A percentile compares a stretch with the other conserved stretches of the same genome.
These are phyloP conservation scores for Rhizopus arrhizus DNA, from an alignment of 371 early-diverging fungal genomes.

Conservation along the genomic window DNA sequence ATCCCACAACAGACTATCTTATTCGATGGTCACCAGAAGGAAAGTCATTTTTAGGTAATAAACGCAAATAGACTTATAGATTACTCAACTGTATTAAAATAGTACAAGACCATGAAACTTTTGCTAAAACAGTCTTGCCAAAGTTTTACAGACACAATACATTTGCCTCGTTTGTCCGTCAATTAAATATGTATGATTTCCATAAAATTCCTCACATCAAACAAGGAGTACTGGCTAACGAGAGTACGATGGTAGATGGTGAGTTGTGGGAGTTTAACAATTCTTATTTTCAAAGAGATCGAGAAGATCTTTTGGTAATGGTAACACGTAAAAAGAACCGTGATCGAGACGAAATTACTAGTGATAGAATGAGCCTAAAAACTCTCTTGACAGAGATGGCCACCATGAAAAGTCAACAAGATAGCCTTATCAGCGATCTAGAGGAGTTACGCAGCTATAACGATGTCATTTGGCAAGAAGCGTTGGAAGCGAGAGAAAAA, in stretches of 20 bases:
- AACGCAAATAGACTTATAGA: not conserved
- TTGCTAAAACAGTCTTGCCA: slow-evolving; percentile 76
- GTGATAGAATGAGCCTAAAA: slow-evolving; percentile 44
- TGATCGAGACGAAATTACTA: slow-evolving; percentile 21
- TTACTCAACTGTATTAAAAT: not conserved
- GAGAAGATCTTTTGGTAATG: slow-evolving; percentile 52
- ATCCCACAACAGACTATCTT: slow-evolving; percentile 58
- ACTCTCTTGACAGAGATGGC: slow-evolving; percentile 72
- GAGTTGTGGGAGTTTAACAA: slow-evolving; percentile 62
- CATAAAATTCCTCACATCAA: slow-evolving; percentile 72
- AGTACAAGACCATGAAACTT: slow-evolving; percentile 72
- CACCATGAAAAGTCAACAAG: slow-evolving; percentile 81
- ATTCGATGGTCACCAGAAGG: slow-evolving; percentile 79
- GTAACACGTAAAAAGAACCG: slow-evolving; percentile 55
- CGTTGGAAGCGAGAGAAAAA: slow-evolving; percentile 67
- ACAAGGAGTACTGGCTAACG: slow-evolving; percentile 64
- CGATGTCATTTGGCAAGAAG: slow-evolving; percentile 83
- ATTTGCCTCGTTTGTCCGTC: slow-evolving; percentile 82
- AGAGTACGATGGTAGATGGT: not conserved
- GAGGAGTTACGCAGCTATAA: slow-evolving; percentile 80
- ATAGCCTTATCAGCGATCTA: slow-evolving; percentile 78
- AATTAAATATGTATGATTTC: slow-evolving; percentile 82
- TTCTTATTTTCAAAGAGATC: slow-evolving; percentile 52
- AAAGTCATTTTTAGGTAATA: slow-evolving; percentile 66
- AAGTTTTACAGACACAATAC: slow-evolving; percentile 84